Evolutionary conservation across 805 yeast species (phyloP), one percentile per base, ranked within the genome.

Genomic region (Candida endomychidarum): DNA sequence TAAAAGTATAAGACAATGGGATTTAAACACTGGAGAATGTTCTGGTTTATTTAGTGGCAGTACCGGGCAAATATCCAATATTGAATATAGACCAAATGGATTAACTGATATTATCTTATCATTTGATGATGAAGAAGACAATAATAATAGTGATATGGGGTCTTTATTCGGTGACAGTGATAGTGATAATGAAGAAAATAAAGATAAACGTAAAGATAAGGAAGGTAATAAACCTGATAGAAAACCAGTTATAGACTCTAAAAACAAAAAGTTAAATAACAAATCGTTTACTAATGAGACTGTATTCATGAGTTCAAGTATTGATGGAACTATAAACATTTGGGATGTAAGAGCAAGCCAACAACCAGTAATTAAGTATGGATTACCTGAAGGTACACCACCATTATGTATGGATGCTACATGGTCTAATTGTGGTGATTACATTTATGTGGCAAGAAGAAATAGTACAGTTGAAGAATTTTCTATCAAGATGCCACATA

Each of bases 381-480:
- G 75, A 0, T 74, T 81, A 1, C 81, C 87, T 1, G 65, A 74
- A 8, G 78, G 78, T 1, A 75, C 83, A 0, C 96, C 98, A 0
- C 98, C 98, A 0, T 93, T 98, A 98, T 84, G 96, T 60, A 80
- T 84, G 75, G 77, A 87, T 6, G 78, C 96, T 0, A 78, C 86
- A 41, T 91, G 98, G 97, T 82, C 96, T 7, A 69, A 70, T 37
- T 82, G 83, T 52, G 99, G 99, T 8, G 81, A 86, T 41, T 71
- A 66, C 29, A 71, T 89, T 4, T 91, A 73, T 54, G 88, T 81
- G 3, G 99, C 98, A 0, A 75, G 99, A 47, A 76, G 99, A 60
- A 93, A 91, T 57, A 83, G 93, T 32, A 72, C 83, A 1, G 88
- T 91, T 4, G 96, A 91, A 50, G 87, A 83, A 53, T 76, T 77